These are phyloP conservation scores for Globisporangium heterothallicum DNA, from an alignment of 352 stramenopile species.

Conservation along the genomic window DNA sequence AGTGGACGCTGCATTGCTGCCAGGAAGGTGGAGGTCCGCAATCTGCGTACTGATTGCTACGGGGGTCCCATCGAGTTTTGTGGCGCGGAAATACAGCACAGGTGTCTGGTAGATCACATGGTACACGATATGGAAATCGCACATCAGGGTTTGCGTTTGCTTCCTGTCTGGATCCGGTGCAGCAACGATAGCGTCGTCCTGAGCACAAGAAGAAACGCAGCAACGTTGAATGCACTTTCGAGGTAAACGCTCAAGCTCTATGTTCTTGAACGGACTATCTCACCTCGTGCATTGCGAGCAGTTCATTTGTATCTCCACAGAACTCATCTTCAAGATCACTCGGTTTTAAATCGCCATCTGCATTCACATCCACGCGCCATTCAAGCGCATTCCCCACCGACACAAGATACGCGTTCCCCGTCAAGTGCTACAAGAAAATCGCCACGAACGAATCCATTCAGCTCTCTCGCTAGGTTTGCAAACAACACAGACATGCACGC, in stretches of 20 bases:
- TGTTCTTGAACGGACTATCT: not conserved
- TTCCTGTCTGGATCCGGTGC: not conserved
- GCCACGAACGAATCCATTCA: not conserved
- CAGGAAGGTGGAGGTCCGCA: slow-evolving; percentile 25
- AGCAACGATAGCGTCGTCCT: slow-evolving; percentile 5
- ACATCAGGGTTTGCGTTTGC: slow-evolving; percentile 25
- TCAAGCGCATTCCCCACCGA: slow-evolving; percentile 35
- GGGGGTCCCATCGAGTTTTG: slow-evolving; percentile 33
- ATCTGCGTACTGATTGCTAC: slow-evolving; percentile 18
- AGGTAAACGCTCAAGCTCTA: no score
- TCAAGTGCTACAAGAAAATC: slow-evolving; percentile 38
- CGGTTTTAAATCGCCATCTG: slow-evolving; percentile 6
- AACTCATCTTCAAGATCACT: not conserved
- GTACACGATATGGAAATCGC: slow-evolving; percentile 82
- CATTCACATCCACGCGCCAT: not conserved
- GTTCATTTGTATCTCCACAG: slow-evolving; percentile 1
- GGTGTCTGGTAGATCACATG: slow-evolving; percentile 71
- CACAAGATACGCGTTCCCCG: slow-evolving; percentile 61
- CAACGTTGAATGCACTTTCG: no score
- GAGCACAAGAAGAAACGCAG: not conserved
- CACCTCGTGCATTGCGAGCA: slow-evolving; percentile 13
- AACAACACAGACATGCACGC: not conserved
- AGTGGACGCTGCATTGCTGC: slow-evolving; percentile 19
- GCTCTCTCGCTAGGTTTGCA: not conserved
- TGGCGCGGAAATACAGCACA: slow-evolving; percentile 61